Conservation (phyloP, 345 rosid species). For the Populus alba region DNA sequence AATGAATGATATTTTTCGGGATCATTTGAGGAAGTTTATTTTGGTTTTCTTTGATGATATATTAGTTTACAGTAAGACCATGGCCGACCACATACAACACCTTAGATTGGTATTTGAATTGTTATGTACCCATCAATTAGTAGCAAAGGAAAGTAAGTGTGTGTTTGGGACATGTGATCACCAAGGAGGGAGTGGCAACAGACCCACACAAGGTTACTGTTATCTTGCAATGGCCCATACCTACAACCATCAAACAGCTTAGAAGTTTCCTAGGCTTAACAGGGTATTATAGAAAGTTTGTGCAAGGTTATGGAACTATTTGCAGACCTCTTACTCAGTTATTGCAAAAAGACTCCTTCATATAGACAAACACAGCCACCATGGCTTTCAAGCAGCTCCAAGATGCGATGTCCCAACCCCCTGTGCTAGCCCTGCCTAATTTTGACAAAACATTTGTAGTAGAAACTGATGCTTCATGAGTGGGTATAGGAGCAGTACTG, state of each 20-base stretch:
- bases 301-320: background rate
- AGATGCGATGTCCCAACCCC: background rate
- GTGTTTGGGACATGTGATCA: background rate
- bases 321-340: background rate
- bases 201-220: background rate
- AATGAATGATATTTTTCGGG: no score
- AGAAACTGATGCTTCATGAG: no score
- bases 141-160: background rate
- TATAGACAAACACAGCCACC: background rate
- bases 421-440: background rate
- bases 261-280: background rate
- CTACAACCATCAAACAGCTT: background rate
- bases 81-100: no score
- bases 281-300: background rate
- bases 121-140: accelerated
- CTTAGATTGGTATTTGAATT: no score
- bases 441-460: background rate
- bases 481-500: no score
- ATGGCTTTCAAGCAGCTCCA: background rate
- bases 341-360: background rate
- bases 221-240: background rate
- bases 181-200: background rate
- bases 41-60: no score
- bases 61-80: no score
- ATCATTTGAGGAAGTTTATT: no score